Percentiles rank a stretch among this genome's conserved stretches.
Evolutionary conservation across 2,329 filamentous ascomycete genomes (phyloP).

Genomic region (Fusarium paranaense): DNA sequence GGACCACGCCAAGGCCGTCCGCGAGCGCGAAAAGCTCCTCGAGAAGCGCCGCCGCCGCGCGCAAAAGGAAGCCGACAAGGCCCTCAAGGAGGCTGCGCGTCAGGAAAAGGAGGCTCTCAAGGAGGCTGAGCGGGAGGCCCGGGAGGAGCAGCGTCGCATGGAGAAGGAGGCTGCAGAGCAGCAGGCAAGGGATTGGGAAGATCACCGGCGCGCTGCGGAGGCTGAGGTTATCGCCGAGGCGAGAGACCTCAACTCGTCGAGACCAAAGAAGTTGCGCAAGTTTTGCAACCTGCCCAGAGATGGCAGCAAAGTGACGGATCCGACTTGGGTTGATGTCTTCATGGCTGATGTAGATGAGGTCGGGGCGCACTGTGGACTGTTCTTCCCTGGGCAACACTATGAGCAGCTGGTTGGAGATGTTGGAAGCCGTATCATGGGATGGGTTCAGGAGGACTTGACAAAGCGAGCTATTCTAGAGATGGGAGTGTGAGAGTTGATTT

Average conservation of each 20-base stretch:
- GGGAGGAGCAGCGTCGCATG: constrained; percentile 34
- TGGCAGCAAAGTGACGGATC: constrained; percentile 68
- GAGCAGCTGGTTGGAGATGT: constrained; percentile 82
- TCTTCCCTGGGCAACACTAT: constrained; percentile 79
- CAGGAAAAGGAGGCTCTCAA: constrained; percentile 47
- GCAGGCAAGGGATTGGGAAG: constrained; percentile 6
- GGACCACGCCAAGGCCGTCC: constrained; percentile 72
- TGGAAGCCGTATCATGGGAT: constrained; percentile 72
- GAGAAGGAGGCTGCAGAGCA: constrained; percentile 22
- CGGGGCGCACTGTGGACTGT: constrained; percentile 85
- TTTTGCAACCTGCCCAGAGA: constrained; percentile 80
- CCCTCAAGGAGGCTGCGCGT: constrained; percentile 42
- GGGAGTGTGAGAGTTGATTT: constrained; percentile 13
- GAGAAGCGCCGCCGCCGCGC: constrained; percentile 63
- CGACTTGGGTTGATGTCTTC: constrained; percentile 80
- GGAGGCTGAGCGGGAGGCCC: constrained; percentile 44
- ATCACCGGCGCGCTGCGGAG: constrained; percentile 1
- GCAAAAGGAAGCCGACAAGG: constrained; percentile 52
- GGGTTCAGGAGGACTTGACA: constrained; percentile 73
- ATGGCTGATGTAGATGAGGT: constrained; percentile 90
- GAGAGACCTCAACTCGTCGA: constrained; percentile 34
- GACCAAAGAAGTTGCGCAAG: constrained; percentile 71
- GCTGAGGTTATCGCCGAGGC: constrained; percentile 19
- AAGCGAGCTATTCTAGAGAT: constrained; percentile 53
- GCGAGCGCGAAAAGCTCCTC: constrained; percentile 70